A percentile compares a stretch with the other conserved stretches of the same genome.
Conservation (phyloP, 1,284 basidiomycete species). For the Rhodotorula sp. region DNA sequence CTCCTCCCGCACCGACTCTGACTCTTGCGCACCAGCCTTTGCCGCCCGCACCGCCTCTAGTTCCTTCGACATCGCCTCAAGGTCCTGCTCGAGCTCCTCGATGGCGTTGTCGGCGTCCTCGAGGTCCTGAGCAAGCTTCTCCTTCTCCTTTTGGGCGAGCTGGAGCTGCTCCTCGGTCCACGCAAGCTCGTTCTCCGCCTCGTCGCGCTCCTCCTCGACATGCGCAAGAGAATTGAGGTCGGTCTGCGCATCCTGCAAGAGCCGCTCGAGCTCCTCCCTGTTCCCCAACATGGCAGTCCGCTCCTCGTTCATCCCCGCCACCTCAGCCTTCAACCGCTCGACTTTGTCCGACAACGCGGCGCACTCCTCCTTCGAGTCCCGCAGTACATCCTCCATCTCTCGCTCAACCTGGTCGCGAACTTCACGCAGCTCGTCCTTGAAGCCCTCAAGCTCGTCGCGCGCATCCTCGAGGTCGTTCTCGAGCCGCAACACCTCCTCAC, state of each 20-base stretch:
- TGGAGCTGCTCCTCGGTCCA: slow-evolving; percentile 16
- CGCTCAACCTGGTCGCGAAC: not conserved
- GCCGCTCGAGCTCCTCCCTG: slow-evolving; percentile 6
- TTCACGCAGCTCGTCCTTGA: slow-evolving; percentile 7
- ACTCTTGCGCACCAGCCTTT: not conserved
- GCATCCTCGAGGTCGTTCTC: slow-evolving; percentile 13
- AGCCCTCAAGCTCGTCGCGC: slow-evolving; percentile 17
- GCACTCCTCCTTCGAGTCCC: slow-evolving; percentile 5
- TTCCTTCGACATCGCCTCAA: not conserved
- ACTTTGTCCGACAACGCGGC: not conserved
- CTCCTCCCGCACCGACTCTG: too few species aligned
- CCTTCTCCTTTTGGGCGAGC: not conserved
- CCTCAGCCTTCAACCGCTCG: slow-evolving; percentile 11
- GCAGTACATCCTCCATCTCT: not conserved
- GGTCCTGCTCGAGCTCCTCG: not conserved
- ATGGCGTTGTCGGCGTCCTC: slow-evolving; percentile 4
- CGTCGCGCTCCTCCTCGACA: slow-evolving; percentile 7
- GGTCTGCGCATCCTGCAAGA: not conserved
- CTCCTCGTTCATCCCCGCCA: slow-evolving; percentile 11
- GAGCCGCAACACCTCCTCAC: not conserved
- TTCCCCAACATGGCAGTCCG: slow-evolving; percentile 6
- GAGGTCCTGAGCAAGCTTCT: not conserved
- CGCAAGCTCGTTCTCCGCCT: slow-evolving; percentile 25
- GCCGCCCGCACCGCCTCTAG: not conserved
- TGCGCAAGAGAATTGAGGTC: not conserved